phyloP scores from a whole-genome alignment of 2,329 filamentous ascomycete genomes.

The Septoria linicola region DNA sequence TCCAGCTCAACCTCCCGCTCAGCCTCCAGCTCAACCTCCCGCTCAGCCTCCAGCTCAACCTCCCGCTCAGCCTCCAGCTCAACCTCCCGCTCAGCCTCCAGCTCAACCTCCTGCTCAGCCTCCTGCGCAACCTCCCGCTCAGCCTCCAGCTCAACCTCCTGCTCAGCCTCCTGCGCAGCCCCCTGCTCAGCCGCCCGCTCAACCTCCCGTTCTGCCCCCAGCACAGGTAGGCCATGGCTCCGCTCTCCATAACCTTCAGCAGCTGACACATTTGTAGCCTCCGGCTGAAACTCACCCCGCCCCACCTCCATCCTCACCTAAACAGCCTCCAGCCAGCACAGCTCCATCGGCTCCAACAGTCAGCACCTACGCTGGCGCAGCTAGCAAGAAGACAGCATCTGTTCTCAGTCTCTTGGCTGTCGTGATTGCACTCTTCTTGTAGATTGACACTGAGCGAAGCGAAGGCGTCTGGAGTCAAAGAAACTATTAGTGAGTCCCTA shows the following conservation, averaged over 20 bases:
- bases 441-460: constrained; percentile 2
- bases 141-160: too few species aligned
- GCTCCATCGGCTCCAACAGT: constrained; percentile 6
- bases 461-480: constrained; percentile 13
- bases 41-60: too few species aligned
- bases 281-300: not conserved
- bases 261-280: not conserved
- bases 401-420: constrained; percentile 12
- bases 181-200: too few species aligned
- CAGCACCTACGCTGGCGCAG: constrained; percentile 6
- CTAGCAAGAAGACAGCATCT: constrained; percentile 9
- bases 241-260: not conserved
- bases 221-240: not conserved
- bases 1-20: too few species aligned
- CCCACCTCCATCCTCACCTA: not conserved
- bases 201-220: not conserved
- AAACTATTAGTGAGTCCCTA: too few species aligned
- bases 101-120: too few species aligned
- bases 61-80: too few species aligned
- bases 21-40: too few species aligned
- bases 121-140: too few species aligned
- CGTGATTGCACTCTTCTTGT: constrained; percentile 14
- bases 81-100: too few species aligned
- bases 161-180: too few species aligned
- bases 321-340: constrained; percentile 3